Evolutionary conservation across 2,329 filamentous ascomycete species (phyloP).

Genomic region (Exophiala phaeomuriformis): DNA sequence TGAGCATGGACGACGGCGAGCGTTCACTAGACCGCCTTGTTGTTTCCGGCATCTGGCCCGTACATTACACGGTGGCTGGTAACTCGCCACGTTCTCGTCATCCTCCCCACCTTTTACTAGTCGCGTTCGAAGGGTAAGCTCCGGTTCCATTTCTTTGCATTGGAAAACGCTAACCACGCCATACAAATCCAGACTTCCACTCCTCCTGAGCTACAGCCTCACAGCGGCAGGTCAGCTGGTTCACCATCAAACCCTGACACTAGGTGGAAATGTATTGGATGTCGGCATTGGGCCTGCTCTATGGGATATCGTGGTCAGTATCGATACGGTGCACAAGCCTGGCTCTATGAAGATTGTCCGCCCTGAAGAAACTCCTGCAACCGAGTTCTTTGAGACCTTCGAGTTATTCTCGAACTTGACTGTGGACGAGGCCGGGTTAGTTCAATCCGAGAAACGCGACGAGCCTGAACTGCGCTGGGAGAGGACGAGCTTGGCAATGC

Average conservation of each 20-base stretch:
- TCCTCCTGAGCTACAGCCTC: conserved; percentile 59
- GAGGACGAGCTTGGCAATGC: conserved; percentile 18
- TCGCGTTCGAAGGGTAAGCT: conserved; percentile 55
- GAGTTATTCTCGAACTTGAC: conserved; percentile 12
- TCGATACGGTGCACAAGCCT: conserved; percentile 46
- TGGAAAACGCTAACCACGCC: conserved; percentile 31
- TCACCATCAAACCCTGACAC: conserved; percentile 45
- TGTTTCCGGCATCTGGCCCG: conserved; percentile 32
- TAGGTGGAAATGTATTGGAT: conserved; percentile 61
- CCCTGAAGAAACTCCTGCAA: conserved; percentile 7
- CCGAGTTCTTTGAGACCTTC: conserved; percentile 16
- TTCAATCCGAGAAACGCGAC: not conserved
- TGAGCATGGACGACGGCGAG: conserved; percentile 13
- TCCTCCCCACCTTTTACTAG: conserved; percentile 30
- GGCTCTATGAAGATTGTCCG: conserved; percentile 33
- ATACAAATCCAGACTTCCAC: conserved; percentile 57
- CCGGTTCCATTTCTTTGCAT: not conserved
- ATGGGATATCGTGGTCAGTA: conserved; percentile 41
- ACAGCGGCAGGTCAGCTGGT: conserved; percentile 44
- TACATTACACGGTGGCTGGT: conserved; percentile 13
- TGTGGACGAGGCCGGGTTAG: not conserved
- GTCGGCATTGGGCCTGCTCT: conserved; percentile 33
- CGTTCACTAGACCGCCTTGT: conserved; percentile 30
- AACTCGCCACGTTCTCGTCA: conserved; percentile 12
- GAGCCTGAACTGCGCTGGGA: conserved; percentile 16